Evolutionary conservation across 768 basidiomycete genomes (phyloP).

Genomic region (Pisolithus tinctorius): DNA sequence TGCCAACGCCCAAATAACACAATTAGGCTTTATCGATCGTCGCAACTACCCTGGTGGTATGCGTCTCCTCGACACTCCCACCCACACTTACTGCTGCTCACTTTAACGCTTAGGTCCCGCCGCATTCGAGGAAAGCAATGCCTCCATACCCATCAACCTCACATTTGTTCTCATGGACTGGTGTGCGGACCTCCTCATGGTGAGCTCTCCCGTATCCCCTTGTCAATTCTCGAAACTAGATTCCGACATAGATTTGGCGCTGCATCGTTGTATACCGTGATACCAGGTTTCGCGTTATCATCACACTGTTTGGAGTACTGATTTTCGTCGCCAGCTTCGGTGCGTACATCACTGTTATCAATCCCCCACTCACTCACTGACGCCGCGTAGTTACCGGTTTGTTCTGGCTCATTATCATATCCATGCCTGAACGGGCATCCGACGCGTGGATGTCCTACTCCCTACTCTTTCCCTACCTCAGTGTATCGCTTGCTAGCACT

Average conservation of each 20-base stretch:
- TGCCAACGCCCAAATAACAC: conserved; percentile 19
- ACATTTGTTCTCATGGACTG: conserved; percentile 27
- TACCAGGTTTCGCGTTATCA: conserved; percentile 13
- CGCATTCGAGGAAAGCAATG: conserved; percentile 16
- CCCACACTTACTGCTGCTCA: too few relatives aligned
- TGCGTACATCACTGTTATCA: not conserved
- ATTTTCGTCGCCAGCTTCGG: conserved; percentile 22
- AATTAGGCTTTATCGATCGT: conserved; percentile 24
- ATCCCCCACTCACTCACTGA: not conserved
- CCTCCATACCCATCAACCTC: conserved; percentile 21
- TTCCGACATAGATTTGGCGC: conserved; percentile 23
- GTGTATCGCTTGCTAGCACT: conserved; percentile 28
- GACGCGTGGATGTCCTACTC: conserved; percentile 26
- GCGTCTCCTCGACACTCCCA: not conserved
- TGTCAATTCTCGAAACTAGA: not conserved
- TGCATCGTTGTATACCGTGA: conserved; percentile 27
- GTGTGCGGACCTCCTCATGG: conserved; percentile 26
- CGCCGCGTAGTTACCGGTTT: conserved; percentile 19
- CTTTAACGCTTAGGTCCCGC: conserved; percentile 14
- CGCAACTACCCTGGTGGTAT: conserved; percentile 27
- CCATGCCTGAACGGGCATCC: conserved; percentile 13
- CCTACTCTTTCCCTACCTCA: conserved; percentile 27
- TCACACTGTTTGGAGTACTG: conserved; percentile 11
- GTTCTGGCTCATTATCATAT: conserved; percentile 24
- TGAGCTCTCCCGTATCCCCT: conserved; percentile 2